These are phyloP conservation scores for Alternaria sp. DNA, from an alignment of 2,329 filamentous ascomycete genomes.

Conservation along the genomic window DNA sequence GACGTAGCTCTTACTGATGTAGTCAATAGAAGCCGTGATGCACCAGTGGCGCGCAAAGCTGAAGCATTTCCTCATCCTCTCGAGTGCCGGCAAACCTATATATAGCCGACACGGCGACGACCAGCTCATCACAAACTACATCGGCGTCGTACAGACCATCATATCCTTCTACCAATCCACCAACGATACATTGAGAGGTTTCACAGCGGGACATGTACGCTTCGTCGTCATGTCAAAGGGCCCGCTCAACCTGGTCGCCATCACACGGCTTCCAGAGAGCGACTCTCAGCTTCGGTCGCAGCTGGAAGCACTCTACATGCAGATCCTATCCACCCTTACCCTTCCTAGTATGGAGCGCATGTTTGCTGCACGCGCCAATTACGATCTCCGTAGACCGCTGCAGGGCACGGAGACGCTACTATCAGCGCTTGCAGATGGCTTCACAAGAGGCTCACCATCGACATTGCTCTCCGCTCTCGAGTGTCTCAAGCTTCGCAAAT, in stretches of 20 bases:
- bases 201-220: constrained; percentile 83
- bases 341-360: constrained; percentile 85
- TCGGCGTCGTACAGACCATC: constrained; percentile 95
- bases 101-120: constrained; percentile 95
- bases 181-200: constrained; percentile 78
- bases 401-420: constrained; percentile 91
- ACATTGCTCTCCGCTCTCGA: constrained; percentile 89
- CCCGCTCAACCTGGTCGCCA: constrained; percentile 90
- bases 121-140: constrained; percentile 87
- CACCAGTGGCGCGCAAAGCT: constrained; percentile 86
- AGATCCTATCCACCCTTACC: constrained; percentile 94
- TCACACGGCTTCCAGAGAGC: constrained; percentile 91
- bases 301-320: constrained; percentile 95
- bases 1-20: constrained; percentile 38
- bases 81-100: constrained; percentile 94
- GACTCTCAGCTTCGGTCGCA: constrained; percentile 87
- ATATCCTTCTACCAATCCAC: constrained; percentile 93
- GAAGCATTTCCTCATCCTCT: constrained; percentile 97
- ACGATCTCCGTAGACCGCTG: constrained; percentile 86
- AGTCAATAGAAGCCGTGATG: constrained; percentile 60
- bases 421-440: constrained; percentile 91
- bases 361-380: constrained; percentile 90
- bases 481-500: constrained; percentile 89
- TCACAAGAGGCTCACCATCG: constrained; percentile 90
- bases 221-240: constrained; percentile 89